Evolutionary conservation across 225 moss, liverwort and hornwort species (phyloP).

Genomic region (Climacium dendroides): DNA sequence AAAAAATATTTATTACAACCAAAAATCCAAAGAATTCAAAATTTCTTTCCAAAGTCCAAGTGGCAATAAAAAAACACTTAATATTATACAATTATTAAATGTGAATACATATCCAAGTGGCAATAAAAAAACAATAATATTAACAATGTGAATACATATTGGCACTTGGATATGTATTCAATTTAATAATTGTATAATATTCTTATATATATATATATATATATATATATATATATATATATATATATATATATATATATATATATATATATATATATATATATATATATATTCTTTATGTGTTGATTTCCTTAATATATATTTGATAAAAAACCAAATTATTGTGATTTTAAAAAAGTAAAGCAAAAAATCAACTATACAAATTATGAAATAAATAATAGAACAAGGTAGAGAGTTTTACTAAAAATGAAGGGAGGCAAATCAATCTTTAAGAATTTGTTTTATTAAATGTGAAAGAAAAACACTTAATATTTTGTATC

Average conservation of each 20-base stretch:
- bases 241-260: no score
- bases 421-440: not conserved
- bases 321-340: not conserved
- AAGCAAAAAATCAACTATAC: not conserved
- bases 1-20: not conserved
- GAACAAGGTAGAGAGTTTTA: not conserved
- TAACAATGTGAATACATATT: no score
- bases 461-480: not conserved
- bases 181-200: no score
- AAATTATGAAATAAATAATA: not conserved
- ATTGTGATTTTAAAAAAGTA: not conserved
- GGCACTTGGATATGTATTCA: no score
- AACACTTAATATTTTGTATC: not conserved
- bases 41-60: not conserved
- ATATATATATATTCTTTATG: no score
- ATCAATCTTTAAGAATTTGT: accelerated
- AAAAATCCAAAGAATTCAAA: not conserved
- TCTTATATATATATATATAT: no score
- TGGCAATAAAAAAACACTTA: no score
- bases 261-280: no score
- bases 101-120: no score
- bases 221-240: no score
- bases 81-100: no score
- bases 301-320: not conserved
- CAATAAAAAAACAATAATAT: no score